A percentile compares a stretch with the other conserved stretches of the same genome.
These are phyloP conservation scores for Ascocoryne sarcoides DNA, from an alignment of 2,329 filamentous ascomycete species.

Conservation along the genomic window DNA sequence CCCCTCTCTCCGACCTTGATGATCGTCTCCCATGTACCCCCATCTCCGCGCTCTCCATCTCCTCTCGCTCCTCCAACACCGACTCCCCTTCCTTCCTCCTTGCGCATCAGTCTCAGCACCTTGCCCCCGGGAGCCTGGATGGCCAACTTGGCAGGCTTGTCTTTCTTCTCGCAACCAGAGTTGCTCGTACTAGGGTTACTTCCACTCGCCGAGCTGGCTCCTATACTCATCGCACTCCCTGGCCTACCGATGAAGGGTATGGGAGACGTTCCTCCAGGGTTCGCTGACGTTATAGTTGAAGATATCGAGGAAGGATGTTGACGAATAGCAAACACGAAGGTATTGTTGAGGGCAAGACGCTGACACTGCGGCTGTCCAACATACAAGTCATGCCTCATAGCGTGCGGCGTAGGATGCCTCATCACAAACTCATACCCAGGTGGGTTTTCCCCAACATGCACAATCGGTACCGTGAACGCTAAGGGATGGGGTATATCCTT, in stretches of 20 bases:
- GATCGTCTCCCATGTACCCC: constrained; percentile 78
- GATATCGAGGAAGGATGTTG: constrained; percentile 69
- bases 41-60: constrained; percentile 54
- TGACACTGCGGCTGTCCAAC: constrained; percentile 92
- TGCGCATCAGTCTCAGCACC: constrained; percentile 79
- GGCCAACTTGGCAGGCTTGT: constrained; percentile 93
- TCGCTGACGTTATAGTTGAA: constrained; percentile 27
- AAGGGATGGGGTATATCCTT: constrained; percentile 92
- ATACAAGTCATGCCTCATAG: constrained; percentile 95
- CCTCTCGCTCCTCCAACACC: constrained; percentile 40
- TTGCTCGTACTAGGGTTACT: constrained; percentile 48
- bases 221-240: constrained; percentile 56
- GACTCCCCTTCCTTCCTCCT: constrained; percentile 49
- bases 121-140: constrained; percentile 93
- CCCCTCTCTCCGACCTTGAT: constrained; percentile 83
- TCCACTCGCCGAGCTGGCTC: constrained; percentile 46
- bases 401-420: constrained; percentile 91
- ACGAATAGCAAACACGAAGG: constrained; percentile 91
- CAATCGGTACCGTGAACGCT: constrained; percentile 80
- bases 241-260: constrained; percentile 55
- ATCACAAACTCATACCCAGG: constrained; percentile 89
- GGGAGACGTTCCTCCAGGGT: constrained; percentile 35
- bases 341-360: constrained; percentile 85
- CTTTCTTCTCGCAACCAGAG: constrained; percentile 44
- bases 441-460: constrained; percentile 87